Evolutionary conservation across 495 filamentous ascomycete genomes (phyloP), one percentile per base, ranked within the genome.

Genomic region (Chaetomium fimeti): DNA sequence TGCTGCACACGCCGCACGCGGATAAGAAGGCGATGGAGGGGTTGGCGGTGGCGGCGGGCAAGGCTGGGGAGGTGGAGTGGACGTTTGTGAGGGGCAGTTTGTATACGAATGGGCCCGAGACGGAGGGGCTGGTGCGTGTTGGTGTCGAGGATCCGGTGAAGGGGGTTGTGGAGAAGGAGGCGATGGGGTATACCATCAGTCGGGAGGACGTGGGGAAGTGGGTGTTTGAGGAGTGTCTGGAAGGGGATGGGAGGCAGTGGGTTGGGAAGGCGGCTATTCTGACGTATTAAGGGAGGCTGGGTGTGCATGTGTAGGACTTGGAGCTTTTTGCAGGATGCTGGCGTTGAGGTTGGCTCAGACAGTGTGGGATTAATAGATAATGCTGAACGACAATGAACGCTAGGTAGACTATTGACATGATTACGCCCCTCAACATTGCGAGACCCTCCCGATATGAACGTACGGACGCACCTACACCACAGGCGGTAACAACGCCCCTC

Each of bases 21-120:
- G 88, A 90, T 68, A 90, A 90, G 79, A 61, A 67, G 64, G 72
- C 74, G 5, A 87, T 88, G 85, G 86, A 89, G 67, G 68, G 76
- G 6, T 49, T 70, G 47, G 67, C 82, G 7, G 66, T 73, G 16
- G 38, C 2, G 5, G 12, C n/a, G 18, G 24, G 40, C 70, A 77
- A 40, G 74, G 74, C 54, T 2, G 72, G 63, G 36, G 71, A 72
- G 20, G 43, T 28, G 11, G 57, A 56, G 48, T 85, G 76, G 70
- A 76, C 82, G 16, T 71, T 88, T 40, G 70, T 88, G 16, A 74
- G 85, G 11, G 67, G 76, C 5, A 75, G 68, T 29, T 6, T 70
- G 25, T 66, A 71, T 36, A 63, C 66, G 5, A 63, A 65, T 22
- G 75, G 75, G 58, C 68, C 61, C 1, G 67, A 59, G 0, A 68